phyloP scores from a whole-genome alignment of 23 red algal species.

The Rhodosorus marinus region DNA sequence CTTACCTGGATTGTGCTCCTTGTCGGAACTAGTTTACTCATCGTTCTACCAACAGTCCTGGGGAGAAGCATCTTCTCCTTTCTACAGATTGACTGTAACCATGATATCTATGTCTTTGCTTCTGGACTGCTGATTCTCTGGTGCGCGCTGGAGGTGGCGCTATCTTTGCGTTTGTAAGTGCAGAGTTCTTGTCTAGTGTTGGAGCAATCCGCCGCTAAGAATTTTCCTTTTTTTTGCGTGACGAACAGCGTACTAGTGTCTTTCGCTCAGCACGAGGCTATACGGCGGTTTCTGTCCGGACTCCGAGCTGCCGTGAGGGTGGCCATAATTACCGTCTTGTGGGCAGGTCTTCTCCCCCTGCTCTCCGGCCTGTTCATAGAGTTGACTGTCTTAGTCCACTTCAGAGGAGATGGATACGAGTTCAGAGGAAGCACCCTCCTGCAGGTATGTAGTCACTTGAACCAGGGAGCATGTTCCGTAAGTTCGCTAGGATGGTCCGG shows the following conservation, averaged over 20 bases:
- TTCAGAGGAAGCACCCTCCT: too few relatives aligned
- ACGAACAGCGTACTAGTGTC: too few relatives aligned
- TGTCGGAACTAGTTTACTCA: constrained; percentile 7
- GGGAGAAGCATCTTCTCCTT: constrained; percentile 22
- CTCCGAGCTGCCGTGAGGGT: constrained; percentile 11
- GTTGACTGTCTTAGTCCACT: constrained; percentile 28
- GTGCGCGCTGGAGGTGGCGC: constrained; percentile 1
- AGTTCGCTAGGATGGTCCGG: too few relatives aligned
- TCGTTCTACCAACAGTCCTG: constrained; percentile 34
- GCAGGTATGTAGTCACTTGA: too few relatives aligned
- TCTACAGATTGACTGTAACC: constrained; percentile 19
- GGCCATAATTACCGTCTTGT: constrained; percentile 20
- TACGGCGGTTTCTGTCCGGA: constrained; percentile 24
- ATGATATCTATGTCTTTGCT: constrained; percentile 50
- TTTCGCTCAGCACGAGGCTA: too few relatives aligned
- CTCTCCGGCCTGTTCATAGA: constrained; percentile 43
- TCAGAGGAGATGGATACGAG: constrained; percentile 20
- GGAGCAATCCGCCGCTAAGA: neutral
- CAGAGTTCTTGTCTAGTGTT: neutral
- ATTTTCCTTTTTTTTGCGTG: too few relatives aligned
- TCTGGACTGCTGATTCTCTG: constrained; percentile 27
- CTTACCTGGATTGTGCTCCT: constrained; percentile 33
- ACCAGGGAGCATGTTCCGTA: too few relatives aligned
- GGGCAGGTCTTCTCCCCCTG: constrained; percentile 31
- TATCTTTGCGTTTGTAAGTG: neutral